A percentile compares a stretch with the other conserved stretches of the same genome.
Conservation (phyloP, 768 basidiomycete species). For the Auriscalpium orientale region DNA sequence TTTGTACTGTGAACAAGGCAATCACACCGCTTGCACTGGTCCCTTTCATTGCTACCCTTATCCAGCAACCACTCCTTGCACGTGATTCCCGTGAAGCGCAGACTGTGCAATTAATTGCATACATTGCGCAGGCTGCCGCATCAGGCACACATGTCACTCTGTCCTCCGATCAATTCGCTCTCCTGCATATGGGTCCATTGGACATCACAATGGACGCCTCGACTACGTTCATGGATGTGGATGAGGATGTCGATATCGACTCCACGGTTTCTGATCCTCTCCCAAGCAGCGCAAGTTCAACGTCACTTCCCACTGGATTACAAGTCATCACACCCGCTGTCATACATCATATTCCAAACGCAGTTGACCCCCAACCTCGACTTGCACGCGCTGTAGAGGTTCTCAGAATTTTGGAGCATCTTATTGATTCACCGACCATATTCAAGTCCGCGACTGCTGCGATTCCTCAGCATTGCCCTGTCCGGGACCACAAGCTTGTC, state of each 20-base stretch:
- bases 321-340: not conserved
- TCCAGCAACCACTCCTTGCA: not conserved
- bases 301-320: no score
- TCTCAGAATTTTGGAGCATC: not conserved
- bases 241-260: no score
- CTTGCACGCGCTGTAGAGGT: not conserved
- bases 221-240: no score
- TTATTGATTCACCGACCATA: not conserved
- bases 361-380: not conserved
- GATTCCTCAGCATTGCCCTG: no score
- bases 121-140: not conserved
- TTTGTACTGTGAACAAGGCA: not conserved
- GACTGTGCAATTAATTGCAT: not conserved
- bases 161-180: no score
- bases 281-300: no score
- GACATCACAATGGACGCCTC: no score
- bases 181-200: no score
- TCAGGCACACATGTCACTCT: not conserved
- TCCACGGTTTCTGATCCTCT: no score
- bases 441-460: not conserved
- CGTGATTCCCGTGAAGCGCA: not conserved
- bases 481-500: not conserved
- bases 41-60: not conserved
- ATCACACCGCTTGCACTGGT: not conserved
- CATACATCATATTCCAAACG: not conserved